These are phyloP conservation scores for Hyaloscypha variabilis DNA, from an alignment of 495 filamentous ascomycete genomes.

Conservation along the genomic window DNA sequence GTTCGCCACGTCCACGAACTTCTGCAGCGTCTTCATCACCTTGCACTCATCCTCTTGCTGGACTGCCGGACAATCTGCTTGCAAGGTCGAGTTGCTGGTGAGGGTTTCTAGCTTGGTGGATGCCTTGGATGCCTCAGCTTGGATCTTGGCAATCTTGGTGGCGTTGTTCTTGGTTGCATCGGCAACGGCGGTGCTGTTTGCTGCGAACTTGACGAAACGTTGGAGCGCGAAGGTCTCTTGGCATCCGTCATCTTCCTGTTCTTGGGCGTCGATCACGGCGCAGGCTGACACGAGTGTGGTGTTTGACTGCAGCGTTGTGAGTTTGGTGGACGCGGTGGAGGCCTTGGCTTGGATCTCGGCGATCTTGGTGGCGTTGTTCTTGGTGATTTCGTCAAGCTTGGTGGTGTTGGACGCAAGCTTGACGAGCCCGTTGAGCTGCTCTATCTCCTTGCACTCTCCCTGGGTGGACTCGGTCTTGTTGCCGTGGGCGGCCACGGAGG, in stretches of 20 bases:
- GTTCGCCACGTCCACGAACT: slow-evolving; percentile 18
- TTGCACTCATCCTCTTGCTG: slow-evolving; percentile 22
- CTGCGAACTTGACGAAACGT: slow-evolving; percentile 20
- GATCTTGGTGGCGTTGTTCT: slow-evolving; percentile 21
- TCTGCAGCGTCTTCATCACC: slow-evolving; percentile 12
- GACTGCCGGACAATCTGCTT: slow-evolving; percentile 22
- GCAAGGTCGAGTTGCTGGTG: slow-evolving; percentile 21
- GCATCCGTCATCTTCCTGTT: slow-evolving; percentile 14
- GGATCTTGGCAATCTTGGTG: slow-evolving; percentile 19
- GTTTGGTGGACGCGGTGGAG: slow-evolving; percentile 7
- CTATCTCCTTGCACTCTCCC: slow-evolving; percentile 21
- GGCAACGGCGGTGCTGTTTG: slow-evolving; percentile 19
- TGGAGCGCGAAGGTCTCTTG: slow-evolving; percentile 22
- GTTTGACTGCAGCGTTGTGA: slow-evolving; percentile 14
- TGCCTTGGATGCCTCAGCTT: slow-evolving; percentile 12
- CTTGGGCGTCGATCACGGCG: slow-evolving; percentile 14
- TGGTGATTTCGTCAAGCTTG: slow-evolving; percentile 19
- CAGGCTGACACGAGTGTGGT: slow-evolving; percentile 20
- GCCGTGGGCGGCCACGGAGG: slow-evolving; percentile 16
- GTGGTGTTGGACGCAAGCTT: slow-evolving; percentile 20
- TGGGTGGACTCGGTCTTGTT: slow-evolving; percentile 8
- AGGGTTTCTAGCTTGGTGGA: slow-evolving; percentile 15
- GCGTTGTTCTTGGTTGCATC: slow-evolving; percentile 23
- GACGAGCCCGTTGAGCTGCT: not conserved
- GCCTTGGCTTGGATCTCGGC: slow-evolving; percentile 26